Base-by-base conservation (phyloP, 2,329 filamentous ascomycete genomes). In the Sporothrix schenckii region DNA sequence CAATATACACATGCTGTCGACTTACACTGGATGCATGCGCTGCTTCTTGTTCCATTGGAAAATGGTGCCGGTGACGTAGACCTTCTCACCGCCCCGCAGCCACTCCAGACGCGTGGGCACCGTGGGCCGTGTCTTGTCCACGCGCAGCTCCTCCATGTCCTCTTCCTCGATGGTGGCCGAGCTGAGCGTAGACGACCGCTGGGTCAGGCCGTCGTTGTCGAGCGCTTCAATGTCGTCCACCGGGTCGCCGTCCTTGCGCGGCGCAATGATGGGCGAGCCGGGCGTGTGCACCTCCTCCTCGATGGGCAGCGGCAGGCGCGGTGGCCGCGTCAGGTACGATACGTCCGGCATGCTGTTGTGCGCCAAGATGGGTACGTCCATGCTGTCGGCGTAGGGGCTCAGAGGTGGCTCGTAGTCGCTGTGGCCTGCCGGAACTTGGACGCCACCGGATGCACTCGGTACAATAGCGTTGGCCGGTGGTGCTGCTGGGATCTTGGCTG, bases 21-120 rank as follows among this genome's bases (percentile, higher is more conserved):
- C 91, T 87, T 87, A 97, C 93, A 92, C 90, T 80, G 87, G 89
- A 80, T 93, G 89, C 77, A 99, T 83, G 75, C 91, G 88, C 79
- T 94, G 96, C 81, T 98, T 98, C 79, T 91, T 91, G 81, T 96
- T 93, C 95, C 95, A 99, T 79, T 94, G 92, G 76, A 97, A 96
- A 78, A 98, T 97, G 24, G 95, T 98, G 74, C 94, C 94, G 0
- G 95, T 99, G 60, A 99, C 93, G 79, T 97, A 99, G 74, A 98
- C 89, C 80, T 94, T 96, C 71, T 97, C 92, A 71, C 92, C 94
- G 68, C 89, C 88, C 10, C 88, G 87, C 74, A 87, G 87, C 95
- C 95, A 99, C 80, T 96, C 92, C 71, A 99, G 88, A 71, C 87
- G 83, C 1, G 92, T 97, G 1, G 93, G 92, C 54, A 98, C 92